Evolutionary conservation across 257 asterid species (phyloP).

Genomic region (Ballota nigra): DNA sequence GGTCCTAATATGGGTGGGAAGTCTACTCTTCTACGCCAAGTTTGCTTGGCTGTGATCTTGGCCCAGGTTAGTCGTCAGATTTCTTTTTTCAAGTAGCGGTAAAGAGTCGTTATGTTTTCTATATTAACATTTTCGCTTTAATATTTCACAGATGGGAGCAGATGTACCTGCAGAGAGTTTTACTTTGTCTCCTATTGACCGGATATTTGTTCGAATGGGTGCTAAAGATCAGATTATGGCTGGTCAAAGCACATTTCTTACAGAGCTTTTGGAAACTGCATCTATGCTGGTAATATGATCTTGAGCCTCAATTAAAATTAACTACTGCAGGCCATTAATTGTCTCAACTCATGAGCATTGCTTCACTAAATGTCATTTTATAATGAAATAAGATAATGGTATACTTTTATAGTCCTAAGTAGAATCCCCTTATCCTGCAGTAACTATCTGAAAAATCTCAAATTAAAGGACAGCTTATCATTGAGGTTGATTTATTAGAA

Average conservation of each 20-base stretch:
- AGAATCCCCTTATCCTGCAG: neutral
- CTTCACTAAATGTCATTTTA: conserved; percentile 4
- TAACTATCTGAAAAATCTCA: neutral
- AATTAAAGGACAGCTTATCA: neutral
- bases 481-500: conserved; percentile 22
- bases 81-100: conserved; percentile 17
- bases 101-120: conserved; percentile 4
- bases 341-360: neutral
- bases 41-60: conserved; percentile 89
- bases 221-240: conserved; percentile 98
- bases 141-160: conserved; percentile 73
- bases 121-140: conserved; percentile 28
- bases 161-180: conserved; percentile 90
- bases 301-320: neutral
- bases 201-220: conserved; percentile 96
- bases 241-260: conserved; percentile 94
- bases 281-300: conserved; percentile 77
- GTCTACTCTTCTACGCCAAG: conserved; percentile 93
- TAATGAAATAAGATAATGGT: neutral
- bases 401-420: neutral
- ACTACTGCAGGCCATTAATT: neutral
- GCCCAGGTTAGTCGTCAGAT: conserved; percentile 65
- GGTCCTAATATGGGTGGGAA: conserved; percentile 99
- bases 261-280: conserved; percentile 91
- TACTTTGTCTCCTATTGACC: conserved; percentile 71